A percentile compares a stretch with the other conserved stretches of the same genome.
phyloP scores from a whole-genome alignment of 768 basidiomycete genomes.

The Amanita pallidorosea region DNA sequence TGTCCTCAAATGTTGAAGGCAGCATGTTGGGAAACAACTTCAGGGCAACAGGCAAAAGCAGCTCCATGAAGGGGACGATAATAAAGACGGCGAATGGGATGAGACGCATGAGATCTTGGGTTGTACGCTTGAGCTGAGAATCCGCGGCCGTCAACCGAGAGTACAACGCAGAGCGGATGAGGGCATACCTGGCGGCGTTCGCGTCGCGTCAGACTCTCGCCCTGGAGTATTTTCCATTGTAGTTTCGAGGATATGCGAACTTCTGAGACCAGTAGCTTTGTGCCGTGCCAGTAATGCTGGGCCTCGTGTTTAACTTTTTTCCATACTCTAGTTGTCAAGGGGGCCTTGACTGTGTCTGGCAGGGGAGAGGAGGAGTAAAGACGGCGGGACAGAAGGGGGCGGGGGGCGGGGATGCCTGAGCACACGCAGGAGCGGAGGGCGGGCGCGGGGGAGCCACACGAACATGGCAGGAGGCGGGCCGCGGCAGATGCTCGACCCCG shows the following conservation, averaged over 20 bases:
- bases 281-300: slow-evolving; percentile 93
- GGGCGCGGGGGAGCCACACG: slow-evolving; percentile 61
- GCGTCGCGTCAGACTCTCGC: slow-evolving; percentile 82
- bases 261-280: slow-evolving; percentile 89
- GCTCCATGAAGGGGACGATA: slow-evolving; percentile 96
- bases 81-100: slow-evolving; percentile 94
- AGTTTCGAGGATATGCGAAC: slow-evolving; percentile 82
- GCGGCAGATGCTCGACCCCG: slow-evolving; percentile 35
- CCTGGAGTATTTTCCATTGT: slow-evolving; percentile 88
- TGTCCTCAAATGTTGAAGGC: slow-evolving; percentile 96
- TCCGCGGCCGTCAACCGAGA: slow-evolving; percentile 5
- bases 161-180: neutral
- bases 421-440: slow-evolving; percentile 31
- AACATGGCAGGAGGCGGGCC: slow-evolving; percentile 53
- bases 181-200: slow-evolving; percentile 76
- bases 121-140: slow-evolving; percentile 78
- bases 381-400: slow-evolving; percentile 1
- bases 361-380: neutral
- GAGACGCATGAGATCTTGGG: slow-evolving; percentile 83
- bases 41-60: slow-evolving; percentile 89
- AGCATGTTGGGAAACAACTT: slow-evolving; percentile 99
- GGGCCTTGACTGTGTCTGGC: slow-evolving; percentile 23
- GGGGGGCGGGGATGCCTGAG: slow-evolving; percentile 12
- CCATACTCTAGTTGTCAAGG: slow-evolving; percentile 63
- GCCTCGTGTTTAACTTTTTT: slow-evolving; percentile 93